Evolutionary conservation across 2,329 filamentous ascomycete genomes (phyloP).

Genomic region (Alternaria infectoria): DNA sequence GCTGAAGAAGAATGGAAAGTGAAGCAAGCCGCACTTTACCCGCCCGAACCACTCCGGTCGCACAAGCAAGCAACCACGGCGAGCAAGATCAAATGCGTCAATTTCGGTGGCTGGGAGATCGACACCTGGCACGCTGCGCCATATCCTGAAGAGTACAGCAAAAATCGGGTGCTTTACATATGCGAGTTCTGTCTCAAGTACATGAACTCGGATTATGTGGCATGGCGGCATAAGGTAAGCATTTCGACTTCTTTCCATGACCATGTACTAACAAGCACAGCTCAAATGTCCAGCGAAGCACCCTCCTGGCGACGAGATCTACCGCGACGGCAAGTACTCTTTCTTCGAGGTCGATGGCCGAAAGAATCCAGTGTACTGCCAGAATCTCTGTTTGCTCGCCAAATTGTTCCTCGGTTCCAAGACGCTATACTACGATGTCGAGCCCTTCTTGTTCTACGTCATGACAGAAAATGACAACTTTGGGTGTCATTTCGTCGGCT

Average conservation of each 20-base stretch:
- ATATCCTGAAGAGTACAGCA: slow-evolving; percentile 97
- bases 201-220: slow-evolving; percentile 98
- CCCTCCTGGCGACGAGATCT: slow-evolving; percentile 96
- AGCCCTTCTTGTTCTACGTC: slow-evolving; percentile 96
- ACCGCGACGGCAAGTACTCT: slow-evolving; percentile 86
- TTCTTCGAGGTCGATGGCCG: slow-evolving; percentile 98
- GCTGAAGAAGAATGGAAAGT: slow-evolving; percentile 92
- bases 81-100: slow-evolving; percentile 98
- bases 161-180: slow-evolving; percentile 95
- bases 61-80: slow-evolving; percentile 79
- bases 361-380: slow-evolving; percentile 97
- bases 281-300: slow-evolving; percentile 94
- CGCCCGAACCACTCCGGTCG: slow-evolving; percentile 62
- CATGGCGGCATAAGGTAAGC: slow-evolving; percentile 85
- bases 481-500: slow-evolving; percentile 97
- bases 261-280: slow-evolving; percentile 37
- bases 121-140: slow-evolving; percentile 99
- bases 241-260: background rate
- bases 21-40: slow-evolving; percentile 68
- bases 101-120: slow-evolving; percentile 96
- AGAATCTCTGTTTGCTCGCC: slow-evolving; percentile 92
- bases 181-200: slow-evolving; percentile 99
- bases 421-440: slow-evolving; percentile 96
- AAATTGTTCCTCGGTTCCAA: slow-evolving; percentile 99
- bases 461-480: slow-evolving; percentile 92